Base-by-base conservation (phyloP, 805 yeast species). In the Lipomyces japonicus region DNA sequence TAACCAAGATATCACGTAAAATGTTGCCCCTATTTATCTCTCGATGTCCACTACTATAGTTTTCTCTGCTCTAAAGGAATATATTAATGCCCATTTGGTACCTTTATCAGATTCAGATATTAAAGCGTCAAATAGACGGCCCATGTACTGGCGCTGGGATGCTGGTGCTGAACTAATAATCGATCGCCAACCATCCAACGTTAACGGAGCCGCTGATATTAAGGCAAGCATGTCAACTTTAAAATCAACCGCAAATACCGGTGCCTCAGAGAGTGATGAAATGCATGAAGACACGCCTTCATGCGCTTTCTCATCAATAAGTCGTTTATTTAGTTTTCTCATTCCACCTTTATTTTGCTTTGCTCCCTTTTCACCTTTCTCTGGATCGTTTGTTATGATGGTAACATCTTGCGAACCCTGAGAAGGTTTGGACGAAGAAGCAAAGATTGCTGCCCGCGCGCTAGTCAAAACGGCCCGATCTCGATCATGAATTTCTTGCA, bases 151-250 rank as follows among this genome's bases (percentile, higher is more conserved):
- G 65, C 88, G 75, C 14, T 95, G 95, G 1, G 82, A 75, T 3
- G 93, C 72, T 60, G 80, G 85, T n/a, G 86, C 81, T 2, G 84
- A 78, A 18, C 91, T 88, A 5, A 90, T 86, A 3, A 91, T 88
- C 58, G 86, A 46, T 16, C 58, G 46, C 77, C 78, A 76, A 73
- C 86, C 91, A 54, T 87, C 95, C 55, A 80, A 88, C 25, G 75
- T 73, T n/a, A 87, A 67, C 0, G 95, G 83, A 0, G 90, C 84
- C 2, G 83, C 77, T 12, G 85, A 75, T 35, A 91, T 85, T 76
- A 89, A 85, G 44, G 89, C 91, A 53, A 93, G 66, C 1, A 87
- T 85, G 54, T 89, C 97, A 59, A 87, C 95, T 53, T 83, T 75
- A 10, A 81, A 68, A 63, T 91, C 97, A 30, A 91, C 79, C 0